Evolutionary conservation across 345 rosid species (phyloP).

Genomic region (Syzygium jambos): DNA sequence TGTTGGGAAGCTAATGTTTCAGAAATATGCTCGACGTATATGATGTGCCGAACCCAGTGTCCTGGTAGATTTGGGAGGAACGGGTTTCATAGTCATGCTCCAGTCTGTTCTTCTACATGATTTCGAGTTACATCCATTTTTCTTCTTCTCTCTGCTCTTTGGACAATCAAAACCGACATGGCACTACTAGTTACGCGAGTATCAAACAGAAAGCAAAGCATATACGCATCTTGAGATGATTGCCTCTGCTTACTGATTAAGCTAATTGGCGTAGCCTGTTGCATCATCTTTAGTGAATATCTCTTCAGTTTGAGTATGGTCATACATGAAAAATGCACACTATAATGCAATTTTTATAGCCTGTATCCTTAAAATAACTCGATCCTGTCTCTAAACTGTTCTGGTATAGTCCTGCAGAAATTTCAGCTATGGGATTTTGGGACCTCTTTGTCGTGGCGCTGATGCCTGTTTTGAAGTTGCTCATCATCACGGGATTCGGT

Average conservation of each 20-base stretch:
- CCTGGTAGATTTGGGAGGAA: background rate
- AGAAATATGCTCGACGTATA: background rate
- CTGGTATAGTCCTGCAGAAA: background rate
- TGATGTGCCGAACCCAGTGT: background rate
- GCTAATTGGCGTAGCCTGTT: background rate
- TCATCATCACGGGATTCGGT: slow-evolving; percentile 7
- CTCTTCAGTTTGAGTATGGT: background rate
- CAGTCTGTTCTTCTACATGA: background rate
- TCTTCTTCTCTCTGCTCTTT: background rate
- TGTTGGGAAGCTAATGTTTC: background rate
- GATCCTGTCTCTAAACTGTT: background rate
- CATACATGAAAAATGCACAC: background rate
- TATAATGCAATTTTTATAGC: background rate
- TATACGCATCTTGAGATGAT: background rate
- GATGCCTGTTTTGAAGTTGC: slow-evolving; percentile 5
- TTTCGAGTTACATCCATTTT: background rate
- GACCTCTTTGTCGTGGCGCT: slow-evolving; percentile 3
- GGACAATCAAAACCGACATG: background rate
- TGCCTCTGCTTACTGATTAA: background rate
- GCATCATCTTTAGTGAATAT: background rate
- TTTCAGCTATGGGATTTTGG: slow-evolving; percentile 1
- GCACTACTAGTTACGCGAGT: background rate
- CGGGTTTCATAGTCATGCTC: background rate
- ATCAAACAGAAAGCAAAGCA: background rate
- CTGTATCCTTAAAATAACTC: background rate